Evolutionary conservation across 2,329 filamentous ascomycete genomes (phyloP), one percentile per base, ranked within the genome.

Genomic region (Penicillium janthinellum): DNA sequence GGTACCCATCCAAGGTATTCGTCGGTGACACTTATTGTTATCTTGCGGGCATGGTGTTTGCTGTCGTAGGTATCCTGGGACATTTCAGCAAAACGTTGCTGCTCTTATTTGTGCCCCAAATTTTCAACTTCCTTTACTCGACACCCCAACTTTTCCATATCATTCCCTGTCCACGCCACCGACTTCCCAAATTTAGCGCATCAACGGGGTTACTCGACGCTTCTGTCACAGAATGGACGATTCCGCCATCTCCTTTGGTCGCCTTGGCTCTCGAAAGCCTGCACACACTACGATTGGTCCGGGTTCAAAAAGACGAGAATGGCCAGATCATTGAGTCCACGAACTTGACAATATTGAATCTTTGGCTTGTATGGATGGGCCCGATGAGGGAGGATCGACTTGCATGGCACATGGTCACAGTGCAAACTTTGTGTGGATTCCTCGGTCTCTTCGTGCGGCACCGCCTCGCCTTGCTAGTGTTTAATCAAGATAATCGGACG

Each of bases 1-100:
- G 92, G 91, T 99, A 92, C 73, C 95, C 95, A 0, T 92, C 94
- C 25, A 88, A 88, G 70, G 95, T 98, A 10, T 99, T 99, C 72
- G 94, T 98, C 10, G 95, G 95, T 57, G 95, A 99, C 77, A 99
- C 95, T 4, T 99, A 98, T 83, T 99, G 95, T 84, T 99, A 99
- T 80, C 97, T 99, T 77, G 95, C 95, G 0, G 95, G 95, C 67
- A 99, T 99, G 92, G 91, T 98, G 41, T 99, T 99, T 74, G 95
- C 94, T 56, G 93, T 97, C 47, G 95, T 98, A 65, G 92, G 92
- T 64, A 98, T 99, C 71, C 84, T 97, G 54, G 95, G 95, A 25
- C 95, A 99, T 80, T 99, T 99, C 80, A 96, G 91, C 81, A 99
- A 99, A 80, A 99, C 95, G 0, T 84, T 99, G 48, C 85, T 96